A percentile compares a stretch with the other conserved stretches of the same genome.
Conservation (phyloP, 345 rosid genomes). For the Tarenaya hassleriana region DNA sequence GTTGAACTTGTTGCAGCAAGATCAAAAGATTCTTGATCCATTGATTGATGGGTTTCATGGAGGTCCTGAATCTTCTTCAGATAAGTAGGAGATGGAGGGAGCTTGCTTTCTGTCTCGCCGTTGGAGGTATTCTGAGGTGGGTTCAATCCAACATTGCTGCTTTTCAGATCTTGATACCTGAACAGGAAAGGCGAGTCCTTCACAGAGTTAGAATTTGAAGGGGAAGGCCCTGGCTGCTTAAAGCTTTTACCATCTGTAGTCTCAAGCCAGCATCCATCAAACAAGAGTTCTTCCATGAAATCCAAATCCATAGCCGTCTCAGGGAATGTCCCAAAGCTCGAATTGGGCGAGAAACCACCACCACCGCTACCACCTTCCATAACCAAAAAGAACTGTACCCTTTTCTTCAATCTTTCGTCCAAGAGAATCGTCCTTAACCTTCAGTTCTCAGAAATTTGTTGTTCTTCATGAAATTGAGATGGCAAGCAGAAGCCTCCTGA, state of each 20-base stretch:
- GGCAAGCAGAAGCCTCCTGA: conserved; percentile 37
- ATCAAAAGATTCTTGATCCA: conserved; percentile 18
- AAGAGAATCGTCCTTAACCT: conserved; percentile 25
- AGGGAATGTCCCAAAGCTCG: conserved; percentile 37
- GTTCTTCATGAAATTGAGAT: conserved; percentile 41
- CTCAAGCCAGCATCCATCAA: conserved; percentile 80
- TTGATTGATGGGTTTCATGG: too few species aligned
- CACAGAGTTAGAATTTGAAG: conserved; percentile 27
- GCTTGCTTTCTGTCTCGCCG: conserved; percentile 26
- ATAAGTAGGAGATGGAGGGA: conserved; percentile 17
- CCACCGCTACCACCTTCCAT: conserved; percentile 50
- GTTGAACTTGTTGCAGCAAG: conserved; percentile 24
- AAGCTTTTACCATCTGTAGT: conserved; percentile 40
- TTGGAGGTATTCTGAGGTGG: conserved; percentile 28
- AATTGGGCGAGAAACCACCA: conserved; percentile 38
- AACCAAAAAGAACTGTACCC: conserved; percentile 5
- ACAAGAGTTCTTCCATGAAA: conserved; percentile 78
- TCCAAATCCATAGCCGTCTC: conserved; percentile 73
- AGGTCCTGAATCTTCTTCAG: too few species aligned
- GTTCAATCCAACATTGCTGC: conserved; percentile 23
- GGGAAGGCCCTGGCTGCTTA: conserved; percentile 31
- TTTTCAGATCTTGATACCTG: conserved; percentile 5
- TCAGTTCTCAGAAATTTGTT: conserved; percentile 21
- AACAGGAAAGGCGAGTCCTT: conserved; percentile 26
- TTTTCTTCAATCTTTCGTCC: conserved; percentile 30